Conservation (phyloP, 2,329 filamentous ascomycete genomes). For the Huntiella moniliformis region DNA sequence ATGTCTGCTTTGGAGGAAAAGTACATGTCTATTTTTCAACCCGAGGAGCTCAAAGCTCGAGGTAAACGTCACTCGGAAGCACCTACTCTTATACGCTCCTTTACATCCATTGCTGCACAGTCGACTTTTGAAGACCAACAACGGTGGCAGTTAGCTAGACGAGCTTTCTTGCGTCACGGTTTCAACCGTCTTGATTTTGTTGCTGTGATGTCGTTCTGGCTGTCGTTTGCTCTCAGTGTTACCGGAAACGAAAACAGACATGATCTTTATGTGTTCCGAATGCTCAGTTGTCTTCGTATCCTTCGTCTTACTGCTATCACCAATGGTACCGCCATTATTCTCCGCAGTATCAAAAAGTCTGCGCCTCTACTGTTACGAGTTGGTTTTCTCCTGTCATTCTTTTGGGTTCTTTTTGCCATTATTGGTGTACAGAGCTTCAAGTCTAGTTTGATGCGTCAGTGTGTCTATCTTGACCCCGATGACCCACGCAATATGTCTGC, state of each 20-base stretch:
- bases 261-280: constrained; percentile 79
- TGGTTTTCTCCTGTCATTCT: constrained; percentile 85
- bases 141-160: constrained; percentile 66
- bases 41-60: constrained; percentile 49
- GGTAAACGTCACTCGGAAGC: constrained; percentile 28
- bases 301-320: constrained; percentile 79
- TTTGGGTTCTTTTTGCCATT: constrained; percentile 94
- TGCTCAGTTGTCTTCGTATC: constrained; percentile 91
- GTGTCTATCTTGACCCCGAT: constrained; percentile 54
- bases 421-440: constrained; percentile 95
- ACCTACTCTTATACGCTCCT: constrained; percentile 17
- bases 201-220: constrained; percentile 89
- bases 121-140: constrained; percentile 59
- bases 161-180: constrained; percentile 82
- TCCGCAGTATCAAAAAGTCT: constrained; percentile 87
- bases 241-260: constrained; percentile 47
- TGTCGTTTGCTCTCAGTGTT: constrained; percentile 58
- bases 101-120: constrained; percentile 52
- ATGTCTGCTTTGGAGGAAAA: constrained; percentile 57
- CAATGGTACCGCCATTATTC: constrained; percentile 83
- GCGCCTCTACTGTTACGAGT: constrained; percentile 82
- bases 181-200: constrained; percentile 94
- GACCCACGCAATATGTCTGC: constrained; percentile 34
- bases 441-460: constrained; percentile 57
- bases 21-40: constrained; percentile 62